Conservation (phyloP, 2,329 filamentous ascomycete genomes). For the Pseudogymnoascus sp. region DNA sequence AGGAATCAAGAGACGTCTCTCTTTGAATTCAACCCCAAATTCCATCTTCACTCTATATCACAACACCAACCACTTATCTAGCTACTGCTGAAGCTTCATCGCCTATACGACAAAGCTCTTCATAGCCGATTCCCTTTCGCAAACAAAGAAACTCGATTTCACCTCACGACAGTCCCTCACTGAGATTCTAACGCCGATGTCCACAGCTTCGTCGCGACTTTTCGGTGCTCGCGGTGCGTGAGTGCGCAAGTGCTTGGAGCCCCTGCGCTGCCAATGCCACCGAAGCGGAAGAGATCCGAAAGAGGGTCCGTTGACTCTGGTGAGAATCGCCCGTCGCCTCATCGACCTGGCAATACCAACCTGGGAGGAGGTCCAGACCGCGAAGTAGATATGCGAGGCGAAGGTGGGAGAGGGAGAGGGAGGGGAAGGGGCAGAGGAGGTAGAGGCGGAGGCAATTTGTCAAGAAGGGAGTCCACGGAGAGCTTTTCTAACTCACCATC, state of each 20-base stretch:
- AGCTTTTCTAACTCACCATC: conserved; percentile 23
- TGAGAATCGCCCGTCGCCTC: conserved; percentile 49
- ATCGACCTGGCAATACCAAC: conserved; percentile 49
- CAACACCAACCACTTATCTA: neutral
- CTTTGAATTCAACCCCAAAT: neutral
- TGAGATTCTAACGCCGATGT: neutral
- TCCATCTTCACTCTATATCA: neutral
- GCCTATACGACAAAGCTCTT: neutral
- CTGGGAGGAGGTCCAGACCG: conserved; percentile 44
- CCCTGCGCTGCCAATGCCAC: neutral
- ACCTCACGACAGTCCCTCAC: neutral
- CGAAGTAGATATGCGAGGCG: conserved; percentile 39
- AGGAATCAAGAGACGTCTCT: conserved; percentile 5
- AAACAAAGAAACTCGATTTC: neutral
- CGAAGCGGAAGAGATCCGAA: conserved; percentile 29
- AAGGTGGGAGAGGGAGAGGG: conserved; percentile 38
- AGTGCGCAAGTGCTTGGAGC: conserved; percentile 5
- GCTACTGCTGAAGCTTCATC: neutral
- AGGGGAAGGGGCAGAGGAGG: conserved; percentile 36
- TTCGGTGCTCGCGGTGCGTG: neutral
- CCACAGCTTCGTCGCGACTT: neutral
- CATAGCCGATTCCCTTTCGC: neutral
- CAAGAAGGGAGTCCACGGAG: conserved; percentile 22
- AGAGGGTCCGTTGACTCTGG: conserved; percentile 31
- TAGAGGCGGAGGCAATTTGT: conserved; percentile 20